Conservation (phyloP, 1,139 yeast species). For the Pichia sp. region DNA sequence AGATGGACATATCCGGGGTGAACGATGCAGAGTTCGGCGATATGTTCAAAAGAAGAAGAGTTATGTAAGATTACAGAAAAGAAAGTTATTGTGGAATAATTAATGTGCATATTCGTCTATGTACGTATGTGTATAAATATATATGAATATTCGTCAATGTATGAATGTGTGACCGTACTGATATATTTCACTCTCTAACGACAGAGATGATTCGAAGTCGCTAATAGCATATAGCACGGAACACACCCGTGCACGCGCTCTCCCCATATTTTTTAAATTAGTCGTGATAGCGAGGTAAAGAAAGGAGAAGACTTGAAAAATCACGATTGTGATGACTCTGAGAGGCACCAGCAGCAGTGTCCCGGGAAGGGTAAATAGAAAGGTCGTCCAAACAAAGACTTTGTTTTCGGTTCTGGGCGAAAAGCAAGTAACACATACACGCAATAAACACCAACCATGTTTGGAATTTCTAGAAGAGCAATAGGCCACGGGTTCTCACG, state of each 20-base stretch:
- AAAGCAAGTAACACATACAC: too few species aligned
- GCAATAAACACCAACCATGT: conserved; percentile 1
- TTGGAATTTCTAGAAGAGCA: conserved; percentile 6
- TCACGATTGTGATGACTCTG: not conserved
- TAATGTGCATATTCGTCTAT: not conserved
- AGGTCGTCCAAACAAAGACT: too few species aligned
- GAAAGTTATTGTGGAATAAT: not conserved
- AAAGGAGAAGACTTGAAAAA: not conserved
- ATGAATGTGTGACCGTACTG: too few species aligned
- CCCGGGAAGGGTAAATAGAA: too few species aligned
- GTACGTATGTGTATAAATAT: not conserved
- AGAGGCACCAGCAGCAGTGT: not conserved
- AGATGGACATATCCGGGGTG: conserved; percentile 4
- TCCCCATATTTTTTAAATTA: not conserved
- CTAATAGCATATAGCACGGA: too few species aligned
- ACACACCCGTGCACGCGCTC: not conserved
- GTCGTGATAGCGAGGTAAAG: not conserved
- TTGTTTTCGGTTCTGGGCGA: too few species aligned
- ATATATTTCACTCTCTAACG: too few species aligned
- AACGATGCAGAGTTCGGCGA: conserved; percentile 10
- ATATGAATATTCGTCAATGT: not conserved
- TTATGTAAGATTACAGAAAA: not conserved
- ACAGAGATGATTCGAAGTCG: too few species aligned
- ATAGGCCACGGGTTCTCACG: not conserved
- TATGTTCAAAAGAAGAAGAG: conserved; percentile 10